Evolutionary conservation across 257 asterid genomes (phyloP).

Genomic region (Solanum paucissectum): DNA sequence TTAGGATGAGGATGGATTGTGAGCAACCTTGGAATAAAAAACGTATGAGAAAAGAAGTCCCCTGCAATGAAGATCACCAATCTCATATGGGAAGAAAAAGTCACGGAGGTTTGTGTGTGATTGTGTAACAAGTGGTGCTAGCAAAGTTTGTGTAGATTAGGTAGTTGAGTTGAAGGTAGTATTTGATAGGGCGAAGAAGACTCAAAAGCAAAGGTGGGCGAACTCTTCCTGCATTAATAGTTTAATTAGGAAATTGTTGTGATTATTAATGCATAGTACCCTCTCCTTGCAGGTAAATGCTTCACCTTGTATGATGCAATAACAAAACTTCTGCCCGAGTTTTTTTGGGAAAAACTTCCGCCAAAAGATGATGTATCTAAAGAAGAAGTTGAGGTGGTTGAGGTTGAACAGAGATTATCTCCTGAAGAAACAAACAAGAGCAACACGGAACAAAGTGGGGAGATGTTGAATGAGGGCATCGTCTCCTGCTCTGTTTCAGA

Average conservation of each 20-base stretch:
- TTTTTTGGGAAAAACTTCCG: conserved; percentile 30
- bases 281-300: conserved; percentile 45
- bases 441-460: conserved; percentile 26
- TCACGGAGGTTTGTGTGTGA: not conserved
- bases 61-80: not conserved
- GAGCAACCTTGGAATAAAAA: not conserved
- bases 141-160: not conserved
- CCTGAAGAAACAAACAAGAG: conserved; percentile 27
- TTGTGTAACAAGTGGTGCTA: not conserved
- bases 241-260: not conserved
- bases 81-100: not conserved
- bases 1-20: not conserved
- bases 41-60: not conserved
- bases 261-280: not conserved
- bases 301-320: conserved; percentile 71
- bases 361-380: not conserved
- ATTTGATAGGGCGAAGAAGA: not conserved
- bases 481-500: conserved; percentile 23
- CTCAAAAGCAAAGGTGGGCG: not conserved
- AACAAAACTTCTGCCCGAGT: conserved; percentile 56
- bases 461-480: conserved; percentile 4
- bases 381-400: conserved; percentile 33
- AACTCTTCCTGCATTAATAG: not conserved
- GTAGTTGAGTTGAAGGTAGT: not conserved
- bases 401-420: conserved; percentile 24